Percentiles rank a stretch among this genome's conserved stretches.
phyloP scores from a whole-genome alignment of 2,329 filamentous ascomycete species.

The Fusarium dlaminii region DNA sequence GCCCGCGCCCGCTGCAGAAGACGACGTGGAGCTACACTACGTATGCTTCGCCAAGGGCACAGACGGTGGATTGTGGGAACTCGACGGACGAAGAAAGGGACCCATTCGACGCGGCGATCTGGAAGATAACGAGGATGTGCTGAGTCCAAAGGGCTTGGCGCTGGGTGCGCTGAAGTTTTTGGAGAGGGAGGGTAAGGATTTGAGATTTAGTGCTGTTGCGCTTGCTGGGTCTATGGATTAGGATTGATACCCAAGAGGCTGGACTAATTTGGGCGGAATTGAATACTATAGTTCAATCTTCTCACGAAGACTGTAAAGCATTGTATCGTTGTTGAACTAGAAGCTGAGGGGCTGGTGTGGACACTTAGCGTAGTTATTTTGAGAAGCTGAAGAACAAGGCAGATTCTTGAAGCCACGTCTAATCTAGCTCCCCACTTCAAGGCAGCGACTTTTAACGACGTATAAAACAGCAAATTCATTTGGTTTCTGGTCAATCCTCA shows the following conservation, averaged over 20 bases:
- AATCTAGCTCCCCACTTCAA: conserved; percentile 34
- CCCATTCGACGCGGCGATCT: conserved; percentile 66
- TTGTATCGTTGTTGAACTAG: neutral
- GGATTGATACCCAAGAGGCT: conserved; percentile 23
- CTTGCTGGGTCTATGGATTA: conserved; percentile 62
- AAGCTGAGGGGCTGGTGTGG: neutral
- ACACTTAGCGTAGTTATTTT: neutral
- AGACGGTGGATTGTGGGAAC: conserved; percentile 71
- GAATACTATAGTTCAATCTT: neutral
- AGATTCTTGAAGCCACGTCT: conserved; percentile 35
- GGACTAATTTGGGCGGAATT: neutral
- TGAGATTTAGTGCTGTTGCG: conserved; percentile 68
- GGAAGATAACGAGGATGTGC: conserved; percentile 70
- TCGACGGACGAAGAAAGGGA: conserved; percentile 67
- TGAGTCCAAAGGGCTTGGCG: conserved; percentile 78
- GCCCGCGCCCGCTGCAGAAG: conserved; percentile 77
- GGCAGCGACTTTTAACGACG: conserved; percentile 28
- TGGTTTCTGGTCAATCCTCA: too few relatives aligned
- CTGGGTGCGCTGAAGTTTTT: conserved; percentile 71
- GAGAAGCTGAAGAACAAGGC: conserved; percentile 15
- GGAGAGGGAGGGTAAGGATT: conserved; percentile 63
- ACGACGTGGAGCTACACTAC: conserved; percentile 91
- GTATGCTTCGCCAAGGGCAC: conserved; percentile 87
- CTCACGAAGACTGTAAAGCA: neutral
- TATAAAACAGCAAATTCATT: neutral